Percentiles rank a stretch among this genome's conserved stretches.
Evolutionary conservation across 2,329 filamentous ascomycete genomes (phyloP).

Genomic region (Aspergillus sp.): DNA sequence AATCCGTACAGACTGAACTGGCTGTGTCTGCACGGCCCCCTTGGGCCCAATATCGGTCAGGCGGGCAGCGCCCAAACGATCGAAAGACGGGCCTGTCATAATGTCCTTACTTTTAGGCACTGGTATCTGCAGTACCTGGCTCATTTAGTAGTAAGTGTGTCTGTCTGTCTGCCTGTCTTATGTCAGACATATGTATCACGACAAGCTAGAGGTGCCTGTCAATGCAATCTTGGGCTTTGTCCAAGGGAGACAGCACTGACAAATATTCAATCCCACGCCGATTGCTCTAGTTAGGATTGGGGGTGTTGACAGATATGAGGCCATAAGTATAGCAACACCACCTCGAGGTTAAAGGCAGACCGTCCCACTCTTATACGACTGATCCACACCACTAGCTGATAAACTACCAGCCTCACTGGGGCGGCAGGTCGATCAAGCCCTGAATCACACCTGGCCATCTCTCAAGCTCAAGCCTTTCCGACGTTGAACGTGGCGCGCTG

Average conservation of each 20-base stretch:
- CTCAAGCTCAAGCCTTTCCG: neutral
- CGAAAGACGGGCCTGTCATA: neutral
- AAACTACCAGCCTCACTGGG: slow-evolving; percentile 9
- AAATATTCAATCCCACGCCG: neutral
- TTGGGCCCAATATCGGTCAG: slow-evolving; percentile 4
- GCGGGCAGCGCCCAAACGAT: neutral
- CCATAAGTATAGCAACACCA: neutral
- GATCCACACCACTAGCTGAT: neutral
- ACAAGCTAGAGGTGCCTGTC: neutral
- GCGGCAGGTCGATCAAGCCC: slow-evolving; percentile 7
- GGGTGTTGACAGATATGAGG: neutral
- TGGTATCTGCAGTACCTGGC: neutral
- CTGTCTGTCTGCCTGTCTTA: neutral
- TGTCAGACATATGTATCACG: neutral
- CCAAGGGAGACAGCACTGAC: neutral
- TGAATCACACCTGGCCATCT: neutral
- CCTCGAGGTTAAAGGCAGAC: neutral
- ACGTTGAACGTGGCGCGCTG: slow-evolving; percentile 18
- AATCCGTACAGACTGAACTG: neutral
- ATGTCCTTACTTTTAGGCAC: slow-evolving; percentile 1
- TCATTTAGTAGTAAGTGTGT: neutral
- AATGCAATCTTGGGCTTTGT: neutral
- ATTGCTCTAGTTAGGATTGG: neutral
- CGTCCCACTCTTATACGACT: slow-evolving; percentile 4
- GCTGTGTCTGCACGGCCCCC: neutral